Base-by-base conservation (phyloP, 192 early-diverging fungal genomes). In the Coemansia reversa region DNA sequence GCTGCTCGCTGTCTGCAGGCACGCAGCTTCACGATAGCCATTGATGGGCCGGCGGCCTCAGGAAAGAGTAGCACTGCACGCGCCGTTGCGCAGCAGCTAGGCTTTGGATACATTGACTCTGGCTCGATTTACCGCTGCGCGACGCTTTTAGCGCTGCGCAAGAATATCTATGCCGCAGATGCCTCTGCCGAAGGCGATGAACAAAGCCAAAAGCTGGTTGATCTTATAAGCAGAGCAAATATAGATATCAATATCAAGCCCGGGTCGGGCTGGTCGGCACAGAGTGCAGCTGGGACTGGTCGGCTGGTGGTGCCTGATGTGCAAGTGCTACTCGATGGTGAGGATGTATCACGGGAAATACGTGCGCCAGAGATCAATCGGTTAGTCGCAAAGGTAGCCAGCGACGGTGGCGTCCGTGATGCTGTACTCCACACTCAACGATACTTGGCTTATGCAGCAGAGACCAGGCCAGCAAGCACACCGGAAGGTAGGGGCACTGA, bases 51-150 rank as follows among this genome's bases (percentile, higher is more conserved):
- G 4, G 89, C 88, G 11, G 91, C 90, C 5, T 89, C 89, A 14
- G 92, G 92, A 39, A 93, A 93, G 79, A 91, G 88, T 85, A 88
- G 81, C 33, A 93, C 91, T 19, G 90, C 91, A 5, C 85, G 85
- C 63, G 72, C 82, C n/a, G 81, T 91, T 2, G 90, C 90, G 4
- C 79, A 76, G 20, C 69, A 70, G 48, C 80, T 93, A 3, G 84
- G 84, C 4, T 90, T 91, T 35, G 78, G 85, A 6, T 92, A 93
- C 64, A 88, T 92, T 58, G 92, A 93, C 66, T 86, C 88, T 3
- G 92, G 92, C 6, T 86, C 88, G 16, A 86, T 90, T 60, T 90
- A 85, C 72, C 72, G 84, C 22, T 83, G 75, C 35, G 75, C 70
- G 29, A 67, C 68, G 24, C 70, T 74, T 19, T 55, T 70, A 4